Evolutionary conservation across 306 rosid genomes (phyloP), one percentile per base, ranked within the genome.

Genomic region (Cucumis melo): DNA sequence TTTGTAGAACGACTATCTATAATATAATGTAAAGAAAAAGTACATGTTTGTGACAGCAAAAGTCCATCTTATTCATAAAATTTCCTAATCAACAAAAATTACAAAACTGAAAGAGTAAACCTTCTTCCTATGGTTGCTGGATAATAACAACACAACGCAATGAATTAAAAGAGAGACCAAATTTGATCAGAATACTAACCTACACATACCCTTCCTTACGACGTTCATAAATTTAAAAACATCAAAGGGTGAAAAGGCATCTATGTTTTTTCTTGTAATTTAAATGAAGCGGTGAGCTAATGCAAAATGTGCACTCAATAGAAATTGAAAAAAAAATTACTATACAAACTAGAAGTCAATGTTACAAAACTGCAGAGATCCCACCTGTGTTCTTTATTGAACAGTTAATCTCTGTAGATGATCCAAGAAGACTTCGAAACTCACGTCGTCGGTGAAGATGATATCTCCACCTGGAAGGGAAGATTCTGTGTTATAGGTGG

Each of bases 321-420:
- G 56, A 48, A 71, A 27, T 24, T 41, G 39, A 71, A 71, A 8
- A 71, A 8, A 32, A 32, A 53, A 57, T 5, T 57, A 71, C 90
- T 87, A 64, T 87, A 84, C 90, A 87, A 62, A 51, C 44, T 51
- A 79, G 19, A 54, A 68, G 38, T 8, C 3, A 74, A 83, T 44
- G 16, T 23, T 83, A 81, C 88, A 83, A 81, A 83, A 77, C 59
- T 77, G 80, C 75, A 36, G 59, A 63, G 38, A 36, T 48, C 53
- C 73, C 50, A 63, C 12, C 27, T 65, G 65, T 54, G 56, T 78
- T 59, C 2, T 44, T 71, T 78, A 94, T 82, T 94, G 97, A 89
- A 92, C 96, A 8, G 89, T 96, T 87, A 94, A 79, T 92, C 99
- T 94, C 87, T 92, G 95, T 42, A 92, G 93, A 87, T 94, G 99